Conservation (phyloP, 257 asterid genomes). For the Voacanga thouarsii region DNA sequence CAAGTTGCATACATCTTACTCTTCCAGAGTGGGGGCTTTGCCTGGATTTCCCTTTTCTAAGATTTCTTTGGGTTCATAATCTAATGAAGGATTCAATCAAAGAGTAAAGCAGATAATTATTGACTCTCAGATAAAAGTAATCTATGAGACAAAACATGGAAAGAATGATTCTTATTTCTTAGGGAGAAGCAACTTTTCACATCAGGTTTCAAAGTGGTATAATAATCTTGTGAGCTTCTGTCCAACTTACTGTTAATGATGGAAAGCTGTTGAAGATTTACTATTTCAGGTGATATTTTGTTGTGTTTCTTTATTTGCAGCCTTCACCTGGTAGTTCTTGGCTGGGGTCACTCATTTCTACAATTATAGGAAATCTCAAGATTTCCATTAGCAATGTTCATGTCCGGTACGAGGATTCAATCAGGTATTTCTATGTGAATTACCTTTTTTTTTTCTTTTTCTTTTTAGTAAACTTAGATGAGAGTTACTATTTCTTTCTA, state of each 20-base stretch:
- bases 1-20: background rate
- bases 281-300: slow-evolving; percentile 16
- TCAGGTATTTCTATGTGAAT: slow-evolving; percentile 54
- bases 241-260: background rate
- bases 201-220: background rate
- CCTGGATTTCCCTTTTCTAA: background rate
- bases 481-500: background rate
- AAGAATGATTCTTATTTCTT: background rate
- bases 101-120: background rate
- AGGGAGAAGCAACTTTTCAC: background rate
- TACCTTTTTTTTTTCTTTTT: slow-evolving; percentile 7
- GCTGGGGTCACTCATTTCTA: slow-evolving; percentile 91
- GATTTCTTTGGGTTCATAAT: background rate
- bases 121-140: background rate
- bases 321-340: slow-evolving; percentile 89
- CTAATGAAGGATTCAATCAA: background rate
- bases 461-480: slow-evolving; percentile 4
- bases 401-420: slow-evolving; percentile 87
- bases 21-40: background rate
- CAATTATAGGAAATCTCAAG: slow-evolving; percentile 94
- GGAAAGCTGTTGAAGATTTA: slow-evolving; percentile 14
- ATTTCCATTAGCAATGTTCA: slow-evolving; percentile 96
- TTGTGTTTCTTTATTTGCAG: slow-evolving; percentile 44
- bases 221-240: background rate
- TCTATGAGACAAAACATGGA: background rate